Conservation (phyloP, 176 grass and related monocot species). For the Dactylis glomerata region DNA sequence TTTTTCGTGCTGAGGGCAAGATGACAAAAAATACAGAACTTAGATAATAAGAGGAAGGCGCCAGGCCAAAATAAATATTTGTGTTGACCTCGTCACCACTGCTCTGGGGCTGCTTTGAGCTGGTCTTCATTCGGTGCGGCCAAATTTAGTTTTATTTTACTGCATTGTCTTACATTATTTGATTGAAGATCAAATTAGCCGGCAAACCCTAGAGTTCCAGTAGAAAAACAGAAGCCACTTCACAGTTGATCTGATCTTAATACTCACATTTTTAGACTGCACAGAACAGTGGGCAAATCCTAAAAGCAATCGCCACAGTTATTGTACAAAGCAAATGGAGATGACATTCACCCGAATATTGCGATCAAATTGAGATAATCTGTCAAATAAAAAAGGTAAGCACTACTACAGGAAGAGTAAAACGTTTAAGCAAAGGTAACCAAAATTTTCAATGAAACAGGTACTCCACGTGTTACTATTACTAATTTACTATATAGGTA, state of each 20-base stretch:
- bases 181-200: not conserved
- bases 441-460: not conserved
- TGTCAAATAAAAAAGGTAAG: not conserved
- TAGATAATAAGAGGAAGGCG: conserved; percentile 6
- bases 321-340: not conserved
- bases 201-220: not conserved
- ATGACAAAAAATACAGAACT: conserved; percentile 39
- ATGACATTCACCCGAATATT: not conserved
- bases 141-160: not conserved
- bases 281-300: not conserved
- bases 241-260: not conserved
- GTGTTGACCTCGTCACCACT: conserved; percentile 40
- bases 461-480: not conserved
- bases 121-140: conserved; percentile 36
- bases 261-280: not conserved
- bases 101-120: conserved; percentile 13
- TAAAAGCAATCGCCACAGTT: not conserved
- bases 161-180: not conserved
- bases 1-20: conserved; percentile 19
- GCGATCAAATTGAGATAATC: not conserved
- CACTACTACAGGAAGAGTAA: not conserved
- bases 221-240: not conserved
- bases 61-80: conserved; percentile 15
- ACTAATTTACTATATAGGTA: not conserved
- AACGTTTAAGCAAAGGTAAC: not conserved